These are phyloP conservation scores for Austropuccinia psidii DNA, from an alignment of 1,284 basidiomycete species.

Conservation along the genomic window DNA sequence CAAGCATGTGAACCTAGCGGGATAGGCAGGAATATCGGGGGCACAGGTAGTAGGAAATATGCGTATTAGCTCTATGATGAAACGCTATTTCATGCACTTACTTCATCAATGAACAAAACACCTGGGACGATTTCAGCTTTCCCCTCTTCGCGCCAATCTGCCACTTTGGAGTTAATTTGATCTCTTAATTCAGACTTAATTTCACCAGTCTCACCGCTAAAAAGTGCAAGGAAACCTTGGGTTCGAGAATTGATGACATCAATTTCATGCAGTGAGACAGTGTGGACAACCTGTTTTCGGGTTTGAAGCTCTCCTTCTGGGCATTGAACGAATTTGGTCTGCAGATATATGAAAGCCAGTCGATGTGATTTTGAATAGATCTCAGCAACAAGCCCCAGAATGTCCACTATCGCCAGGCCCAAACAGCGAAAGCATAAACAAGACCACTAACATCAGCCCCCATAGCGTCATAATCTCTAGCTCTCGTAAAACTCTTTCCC, in stretches of 20 bases:
- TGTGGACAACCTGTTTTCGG: constrained; percentile 91
- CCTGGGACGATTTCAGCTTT: constrained; percentile 97
- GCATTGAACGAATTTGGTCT: constrained; percentile 97
- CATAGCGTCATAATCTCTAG: constrained; percentile 97
- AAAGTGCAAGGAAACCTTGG: constrained; percentile 66
- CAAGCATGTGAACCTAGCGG: constrained; percentile 94
- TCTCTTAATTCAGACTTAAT: constrained; percentile 95
- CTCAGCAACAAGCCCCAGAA: too few species aligned
- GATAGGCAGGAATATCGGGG: constrained; percentile 87
- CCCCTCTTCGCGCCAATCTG: constrained; percentile 96
- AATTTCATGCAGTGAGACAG: constrained; percentile 94
- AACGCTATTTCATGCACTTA: background rate
- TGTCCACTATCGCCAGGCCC: too few species aligned
- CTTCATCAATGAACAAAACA: constrained; percentile 53
- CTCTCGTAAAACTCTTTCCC: constrained; percentile 87
- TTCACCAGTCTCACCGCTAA: constrained; percentile 84
- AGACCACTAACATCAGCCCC: constrained; percentile 71
- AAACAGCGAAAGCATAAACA: too few species aligned
- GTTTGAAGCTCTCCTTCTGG: constrained; percentile 97
- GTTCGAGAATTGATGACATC: constrained; percentile 98
- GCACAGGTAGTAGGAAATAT: constrained; percentile 54
- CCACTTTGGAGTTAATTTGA: constrained; percentile 94
- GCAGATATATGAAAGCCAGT: constrained; percentile 8
- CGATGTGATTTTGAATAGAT: background rate
- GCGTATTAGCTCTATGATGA: background rate